phyloP scores from a whole-genome alignment of 108 stramenopile species.

The Cylindrotheca fusiformis region DNA sequence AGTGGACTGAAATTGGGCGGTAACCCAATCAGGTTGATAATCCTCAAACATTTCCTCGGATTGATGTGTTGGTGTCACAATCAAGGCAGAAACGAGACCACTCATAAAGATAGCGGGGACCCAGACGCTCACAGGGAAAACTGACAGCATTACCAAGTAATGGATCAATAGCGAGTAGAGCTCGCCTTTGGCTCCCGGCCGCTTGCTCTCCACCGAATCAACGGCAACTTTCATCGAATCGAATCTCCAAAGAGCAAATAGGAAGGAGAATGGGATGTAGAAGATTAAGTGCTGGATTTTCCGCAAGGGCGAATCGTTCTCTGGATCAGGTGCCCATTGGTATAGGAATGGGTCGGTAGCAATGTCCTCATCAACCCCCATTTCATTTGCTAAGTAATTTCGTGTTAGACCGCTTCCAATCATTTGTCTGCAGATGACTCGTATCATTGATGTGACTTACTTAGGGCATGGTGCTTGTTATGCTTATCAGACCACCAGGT shows the following conservation, averaged over 20 bases:
- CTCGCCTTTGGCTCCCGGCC: conserved; percentile 72
- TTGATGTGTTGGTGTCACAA: conserved; percentile 94
- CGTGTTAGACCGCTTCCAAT: no score
- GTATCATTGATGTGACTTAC: conserved; percentile 27
- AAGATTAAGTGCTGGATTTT: conserved; percentile 90
- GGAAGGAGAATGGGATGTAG: conserved; percentile 80
- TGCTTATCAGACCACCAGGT: conserved; percentile 90
- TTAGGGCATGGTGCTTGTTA: conserved; percentile 87
- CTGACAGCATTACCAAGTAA: conserved; percentile 65
- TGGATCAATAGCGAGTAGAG: conserved; percentile 69
- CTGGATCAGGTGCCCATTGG: conserved; percentile 81
- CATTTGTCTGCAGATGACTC: no score
- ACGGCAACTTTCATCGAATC: conserved; percentile 82
- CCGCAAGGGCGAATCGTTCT: conserved; percentile 80
- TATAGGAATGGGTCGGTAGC: conserved; percentile 90
- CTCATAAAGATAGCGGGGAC: conserved; percentile 82
- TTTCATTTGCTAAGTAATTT: conserved; percentile 65
- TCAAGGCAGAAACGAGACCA: conserved; percentile 87
- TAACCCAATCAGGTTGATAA: conserved; percentile 87
- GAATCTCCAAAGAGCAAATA: conserved; percentile 86
- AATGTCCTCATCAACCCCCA: conserved; percentile 92
- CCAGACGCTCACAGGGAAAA: conserved; percentile 79
- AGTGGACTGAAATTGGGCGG: conserved; percentile 89
- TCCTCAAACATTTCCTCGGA: conserved; percentile 87
- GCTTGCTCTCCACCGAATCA: conserved; percentile 62